Evolutionary conservation across 371 early-diverging fungal genomes (phyloP).

Genomic region (Coemansia sp.): DNA sequence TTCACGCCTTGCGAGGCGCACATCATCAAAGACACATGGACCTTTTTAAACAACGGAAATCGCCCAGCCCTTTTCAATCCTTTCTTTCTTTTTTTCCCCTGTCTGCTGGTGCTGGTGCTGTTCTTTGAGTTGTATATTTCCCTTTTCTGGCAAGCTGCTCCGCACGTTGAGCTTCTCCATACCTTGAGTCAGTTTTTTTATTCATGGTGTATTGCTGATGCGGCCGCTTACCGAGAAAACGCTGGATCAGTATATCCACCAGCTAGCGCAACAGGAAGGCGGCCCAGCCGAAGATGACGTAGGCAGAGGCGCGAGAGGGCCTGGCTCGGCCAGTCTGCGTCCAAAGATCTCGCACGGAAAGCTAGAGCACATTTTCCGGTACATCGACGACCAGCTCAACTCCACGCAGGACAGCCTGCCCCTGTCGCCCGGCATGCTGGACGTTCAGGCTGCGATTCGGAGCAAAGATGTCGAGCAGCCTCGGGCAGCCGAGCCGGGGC

Average conservation of each 20-base stretch:
- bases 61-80: neutral
- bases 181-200: neutral
- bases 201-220: slow-evolving; percentile 3
- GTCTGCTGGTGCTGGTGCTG: neutral
- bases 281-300: neutral
- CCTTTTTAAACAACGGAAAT: neutral
- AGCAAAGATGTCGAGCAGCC: neutral
- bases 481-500: neutral
- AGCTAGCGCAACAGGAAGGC: slow-evolving; percentile 6
- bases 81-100: neutral
- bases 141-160: neutral
- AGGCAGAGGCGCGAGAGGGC: neutral
- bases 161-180: neutral
- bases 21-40: neutral
- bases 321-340: neutral
- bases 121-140: neutral
- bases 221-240: slow-evolving; percentile 28
- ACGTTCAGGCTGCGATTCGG: neutral
- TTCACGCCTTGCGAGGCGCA: neutral
- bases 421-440: neutral
- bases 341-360: slow-evolving; percentile 20
- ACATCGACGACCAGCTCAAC: slow-evolving; percentile 28
- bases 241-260: slow-evolving; percentile 17
- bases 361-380: slow-evolving; percentile 25
- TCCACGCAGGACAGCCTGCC: slow-evolving; percentile 28